These are phyloP conservation scores for Apodospora peruviana DNA, from an alignment of 495 filamentous ascomycete genomes.

Conservation along the genomic window DNA sequence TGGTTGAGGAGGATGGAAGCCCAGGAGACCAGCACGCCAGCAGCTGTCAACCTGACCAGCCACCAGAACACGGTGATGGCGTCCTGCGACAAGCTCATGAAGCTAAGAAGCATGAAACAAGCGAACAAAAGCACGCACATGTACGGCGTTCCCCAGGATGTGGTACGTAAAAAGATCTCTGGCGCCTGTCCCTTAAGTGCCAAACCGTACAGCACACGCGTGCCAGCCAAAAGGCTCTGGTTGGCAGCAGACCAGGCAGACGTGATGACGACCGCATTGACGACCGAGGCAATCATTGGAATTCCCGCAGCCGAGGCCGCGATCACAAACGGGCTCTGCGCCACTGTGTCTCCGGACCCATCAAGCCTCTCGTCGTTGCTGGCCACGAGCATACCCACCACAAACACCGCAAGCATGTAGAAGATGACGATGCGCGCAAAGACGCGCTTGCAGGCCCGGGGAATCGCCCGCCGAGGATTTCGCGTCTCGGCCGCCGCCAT, in stretches of 20 bases:
- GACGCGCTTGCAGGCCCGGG: slow-evolving; percentile 61
- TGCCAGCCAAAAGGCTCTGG: slow-evolving; percentile 56
- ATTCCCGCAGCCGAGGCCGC: slow-evolving; percentile 63
- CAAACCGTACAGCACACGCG: slow-evolving; percentile 57
- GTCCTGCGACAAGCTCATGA: slow-evolving; percentile 51
- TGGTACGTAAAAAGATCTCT: slow-evolving; percentile 51
- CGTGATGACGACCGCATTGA: slow-evolving; percentile 65
- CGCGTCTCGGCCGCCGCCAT: slow-evolving; percentile 71
- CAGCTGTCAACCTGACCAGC: slow-evolving; percentile 52
- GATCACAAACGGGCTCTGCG: slow-evolving; percentile 69
- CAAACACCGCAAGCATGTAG: slow-evolving; percentile 64
- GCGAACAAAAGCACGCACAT: slow-evolving; percentile 49
- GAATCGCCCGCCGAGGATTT: slow-evolving; percentile 67
- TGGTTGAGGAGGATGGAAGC: slow-evolving; percentile 40
- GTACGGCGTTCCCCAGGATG: slow-evolving; percentile 56
- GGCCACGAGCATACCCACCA: slow-evolving; percentile 68
- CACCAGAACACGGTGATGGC: slow-evolving; percentile 57
- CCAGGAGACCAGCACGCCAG: slow-evolving; percentile 53
- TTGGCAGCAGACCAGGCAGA: slow-evolving; percentile 69
- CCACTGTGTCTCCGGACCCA: slow-evolving; percentile 38
- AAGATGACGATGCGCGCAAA: slow-evolving; percentile 68
- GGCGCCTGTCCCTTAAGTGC: slow-evolving; percentile 56
- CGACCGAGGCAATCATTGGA: slow-evolving; percentile 53
- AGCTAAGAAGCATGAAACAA: slow-evolving; percentile 51
- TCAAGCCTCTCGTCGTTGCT: slow-evolving; percentile 48